Conservation (phyloP, 2,329 filamentous ascomycete genomes). For the Pseudogymnoascus sp. region DNA sequence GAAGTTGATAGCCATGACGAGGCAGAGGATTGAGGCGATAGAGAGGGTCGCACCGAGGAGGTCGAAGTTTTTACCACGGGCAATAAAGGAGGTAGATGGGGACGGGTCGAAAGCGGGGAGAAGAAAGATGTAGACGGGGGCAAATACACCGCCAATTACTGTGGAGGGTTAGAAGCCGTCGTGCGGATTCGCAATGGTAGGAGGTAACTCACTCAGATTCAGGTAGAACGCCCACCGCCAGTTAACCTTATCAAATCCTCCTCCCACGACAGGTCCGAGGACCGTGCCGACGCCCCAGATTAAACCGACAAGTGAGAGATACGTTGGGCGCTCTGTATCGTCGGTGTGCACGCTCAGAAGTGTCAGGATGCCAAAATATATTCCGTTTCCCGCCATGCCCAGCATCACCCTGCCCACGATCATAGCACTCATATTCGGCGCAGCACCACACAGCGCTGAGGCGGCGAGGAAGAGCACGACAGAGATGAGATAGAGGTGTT, state of each 20-base stretch:
- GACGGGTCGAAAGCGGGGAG: conserved; percentile 12
- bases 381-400: conserved; percentile 16
- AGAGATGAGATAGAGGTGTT: conserved; percentile 9
- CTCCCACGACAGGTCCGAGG: conserved; percentile 22
- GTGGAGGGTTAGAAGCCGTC: background rate
- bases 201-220: conserved; percentile 19
- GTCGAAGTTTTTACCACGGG: conserved; percentile 23
- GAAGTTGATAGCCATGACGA: conserved; percentile 23
- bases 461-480: conserved; percentile 14
- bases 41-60: conserved; percentile 28
- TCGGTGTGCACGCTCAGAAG: conserved; percentile 15
- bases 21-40: conserved; percentile 18
- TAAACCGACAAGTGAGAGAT: conserved; percentile 15
- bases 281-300: conserved; percentile 17
- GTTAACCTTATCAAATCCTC: conserved; percentile 28
- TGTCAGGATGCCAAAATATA: conserved; percentile 10
- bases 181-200: background rate
- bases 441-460: conserved; percentile 20
- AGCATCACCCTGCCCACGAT: conserved; percentile 22
- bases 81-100: conserved; percentile 4
- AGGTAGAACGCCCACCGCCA: conserved; percentile 31
- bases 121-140: conserved; percentile 18
- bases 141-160: conserved; percentile 6
- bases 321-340: conserved; percentile 11
- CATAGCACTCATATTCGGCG: conserved; percentile 21